A percentile compares a stretch with the other conserved stretches of the same genome.
phyloP scores from a whole-genome alignment of 306 rosid genomes.

The Adenanthera pavonina region DNA sequence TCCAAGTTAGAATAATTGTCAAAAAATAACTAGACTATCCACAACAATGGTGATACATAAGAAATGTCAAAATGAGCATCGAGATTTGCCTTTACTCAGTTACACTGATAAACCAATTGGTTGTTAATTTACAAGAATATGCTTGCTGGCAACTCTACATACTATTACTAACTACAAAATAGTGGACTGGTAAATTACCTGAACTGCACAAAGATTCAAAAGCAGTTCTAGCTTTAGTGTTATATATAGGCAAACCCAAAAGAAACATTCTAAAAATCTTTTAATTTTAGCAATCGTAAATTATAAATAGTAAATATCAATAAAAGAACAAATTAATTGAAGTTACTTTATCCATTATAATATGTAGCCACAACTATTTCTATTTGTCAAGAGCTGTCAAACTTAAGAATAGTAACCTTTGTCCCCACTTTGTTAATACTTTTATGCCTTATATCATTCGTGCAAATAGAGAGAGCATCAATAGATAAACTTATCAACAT shows the following conservation, averaged over 20 bases:
- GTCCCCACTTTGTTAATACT: not conserved
- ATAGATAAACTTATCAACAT: constrained; percentile 53
- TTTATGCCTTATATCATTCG: not conserved
- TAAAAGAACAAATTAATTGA: not conserved
- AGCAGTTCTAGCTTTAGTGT: not conserved
- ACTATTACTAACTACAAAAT: not conserved
- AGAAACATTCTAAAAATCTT: not conserved
- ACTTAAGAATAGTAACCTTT: not conserved
- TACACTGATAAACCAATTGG: not conserved
- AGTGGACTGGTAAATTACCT: not conserved
- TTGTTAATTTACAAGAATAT: no score
- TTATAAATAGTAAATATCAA: not conserved
- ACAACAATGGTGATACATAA: not conserved
- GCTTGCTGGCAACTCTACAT: not conserved
- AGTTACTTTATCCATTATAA: not conserved
- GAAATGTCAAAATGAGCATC: constrained; percentile 9
- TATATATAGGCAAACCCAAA: constrained; percentile 17
- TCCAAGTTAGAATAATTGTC: not conserved
- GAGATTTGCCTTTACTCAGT: not conserved
- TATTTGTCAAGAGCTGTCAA: not conserved
- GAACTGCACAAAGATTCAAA: not conserved
- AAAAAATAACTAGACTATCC: not conserved
- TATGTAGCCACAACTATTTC: not conserved
- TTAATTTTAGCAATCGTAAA: not conserved
- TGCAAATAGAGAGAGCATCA: constrained; percentile 51